Percentiles rank a stretch among this genome's conserved stretches.
Evolutionary conservation across 2,329 filamentous ascomycete species (phyloP).

Genomic region (Pseudogymnoascus sp.): DNA sequence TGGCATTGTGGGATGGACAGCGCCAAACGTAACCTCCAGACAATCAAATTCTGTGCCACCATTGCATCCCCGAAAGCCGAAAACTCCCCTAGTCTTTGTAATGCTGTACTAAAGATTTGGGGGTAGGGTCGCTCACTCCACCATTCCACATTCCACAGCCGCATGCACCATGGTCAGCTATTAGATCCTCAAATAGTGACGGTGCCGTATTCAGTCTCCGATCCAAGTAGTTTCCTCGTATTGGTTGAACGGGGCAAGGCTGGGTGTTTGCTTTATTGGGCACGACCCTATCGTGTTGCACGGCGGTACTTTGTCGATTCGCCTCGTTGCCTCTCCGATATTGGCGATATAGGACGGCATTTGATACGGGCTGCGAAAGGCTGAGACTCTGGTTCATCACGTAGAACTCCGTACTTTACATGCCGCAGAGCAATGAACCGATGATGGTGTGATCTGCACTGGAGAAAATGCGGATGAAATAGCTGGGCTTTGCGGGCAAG

Average conservation of each 20-base stretch:
- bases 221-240: background rate
- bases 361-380: background rate
- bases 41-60: background rate
- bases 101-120: background rate
- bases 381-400: background rate
- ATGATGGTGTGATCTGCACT: conserved; percentile 3
- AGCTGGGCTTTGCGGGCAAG: background rate
- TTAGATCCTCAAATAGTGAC: background rate
- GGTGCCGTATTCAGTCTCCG: background rate
- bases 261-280: conserved; percentile 3
- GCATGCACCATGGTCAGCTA: conserved; percentile 2
- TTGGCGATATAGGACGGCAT: background rate
- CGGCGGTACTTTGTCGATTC: background rate
- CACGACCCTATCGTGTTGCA: conserved; percentile 3
- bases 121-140: background rate
- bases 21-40: background rate
- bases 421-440: background rate
- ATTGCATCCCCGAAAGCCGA: background rate
- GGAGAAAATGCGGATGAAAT: background rate
- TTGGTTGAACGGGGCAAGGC: background rate
- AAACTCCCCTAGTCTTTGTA: background rate
- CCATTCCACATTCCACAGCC: conserved; percentile 4
- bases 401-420: background rate
- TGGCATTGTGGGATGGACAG: background rate
- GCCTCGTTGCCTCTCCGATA: conserved; percentile 1